Percentiles rank a stretch among this genome's conserved stretches.
Conservation (phyloP, 768 basidiomycete genomes). For the Tephrocybe sp. region DNA sequence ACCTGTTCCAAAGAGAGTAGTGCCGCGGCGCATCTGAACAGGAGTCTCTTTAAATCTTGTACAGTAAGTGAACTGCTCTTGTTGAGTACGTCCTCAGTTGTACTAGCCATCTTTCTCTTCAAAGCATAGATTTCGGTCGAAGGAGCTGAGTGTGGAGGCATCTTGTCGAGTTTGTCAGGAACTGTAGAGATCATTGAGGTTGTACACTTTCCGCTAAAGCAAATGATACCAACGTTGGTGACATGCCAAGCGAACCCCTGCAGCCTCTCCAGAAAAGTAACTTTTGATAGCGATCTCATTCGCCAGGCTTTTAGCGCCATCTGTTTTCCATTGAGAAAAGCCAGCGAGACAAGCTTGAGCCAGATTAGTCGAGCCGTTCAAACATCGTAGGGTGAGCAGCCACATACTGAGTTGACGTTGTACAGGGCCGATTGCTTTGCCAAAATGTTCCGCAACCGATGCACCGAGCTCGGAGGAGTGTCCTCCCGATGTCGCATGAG, state of each 20-base stretch:
- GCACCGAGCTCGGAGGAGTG: slow-evolving; percentile 89
- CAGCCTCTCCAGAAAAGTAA: slow-evolving; percentile 87
- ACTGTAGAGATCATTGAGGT: slow-evolving; percentile 32
- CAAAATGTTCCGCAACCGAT: slow-evolving; percentile 84
- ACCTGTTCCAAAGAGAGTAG: slow-evolving; percentile 72
- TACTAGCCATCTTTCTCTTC: slow-evolving; percentile 64
- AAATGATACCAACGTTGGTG: slow-evolving; percentile 48
- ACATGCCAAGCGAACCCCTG: slow-evolving; percentile 73
- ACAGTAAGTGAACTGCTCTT: slow-evolving; percentile 77
- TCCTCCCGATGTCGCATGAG: slow-evolving; percentile 65
- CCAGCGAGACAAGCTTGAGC: slow-evolving; percentile 51
- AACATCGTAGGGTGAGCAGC: neutral
- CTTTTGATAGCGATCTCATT: slow-evolving; percentile 89
- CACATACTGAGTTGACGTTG: slow-evolving; percentile 72
- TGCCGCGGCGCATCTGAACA: slow-evolving; percentile 85
- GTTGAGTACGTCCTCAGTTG: slow-evolving; percentile 64
- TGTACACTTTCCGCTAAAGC: neutral
- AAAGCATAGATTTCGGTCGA: slow-evolving; percentile 63
- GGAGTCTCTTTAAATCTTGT: slow-evolving; percentile 78
- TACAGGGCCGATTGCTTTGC: slow-evolving; percentile 74
- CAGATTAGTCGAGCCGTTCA: neutral
- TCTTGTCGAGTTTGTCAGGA: slow-evolving; percentile 57
- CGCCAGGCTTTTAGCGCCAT: slow-evolving; percentile 78
- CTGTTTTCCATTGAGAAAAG: slow-evolving; percentile 67
- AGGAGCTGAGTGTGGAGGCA: slow-evolving; percentile 60